Evolutionary conservation across 306 rosid genomes (phyloP).

Genomic region (Erythrophleum fordii): DNA sequence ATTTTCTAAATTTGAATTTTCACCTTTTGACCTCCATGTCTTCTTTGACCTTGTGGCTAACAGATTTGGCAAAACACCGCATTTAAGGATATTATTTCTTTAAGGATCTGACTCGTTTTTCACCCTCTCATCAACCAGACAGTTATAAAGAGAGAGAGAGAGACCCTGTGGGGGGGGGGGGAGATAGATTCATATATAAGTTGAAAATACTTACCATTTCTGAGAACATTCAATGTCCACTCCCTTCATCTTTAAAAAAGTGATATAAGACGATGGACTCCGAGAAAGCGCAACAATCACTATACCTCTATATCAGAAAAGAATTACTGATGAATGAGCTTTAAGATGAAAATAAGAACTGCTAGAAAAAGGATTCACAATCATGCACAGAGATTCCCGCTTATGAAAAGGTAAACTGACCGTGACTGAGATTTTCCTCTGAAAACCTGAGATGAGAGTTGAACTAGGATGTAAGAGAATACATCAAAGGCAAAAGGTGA

Average conservation of each 20-base stretch:
- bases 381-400: not conserved
- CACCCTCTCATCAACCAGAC: not conserved
- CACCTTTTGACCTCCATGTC: not conserved
- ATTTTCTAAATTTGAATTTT: not conserved
- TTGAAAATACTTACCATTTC: conserved; percentile 53
- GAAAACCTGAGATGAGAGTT: conserved; percentile 60
- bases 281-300: conserved; percentile 73
- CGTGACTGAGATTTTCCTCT: conserved; percentile 77
- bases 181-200: not conserved
- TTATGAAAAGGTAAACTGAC: conserved; percentile 48
- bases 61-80: not conserved
- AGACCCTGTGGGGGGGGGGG: no score
- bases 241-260: conserved; percentile 60
- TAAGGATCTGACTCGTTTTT: not conserved
- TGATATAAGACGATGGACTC: conserved; percentile 69
- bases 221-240: conserved; percentile 55
- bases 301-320: conserved; percentile 55
- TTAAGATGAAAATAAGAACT: conserved; percentile 10
- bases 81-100: not conserved
- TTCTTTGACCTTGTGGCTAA: not conserved
- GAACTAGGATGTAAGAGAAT: conserved; percentile 65
- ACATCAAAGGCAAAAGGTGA: conserved; percentile 71
- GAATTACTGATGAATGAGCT: not conserved
- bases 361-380: not conserved
- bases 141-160: not conserved